Evolutionary conservation across 1,139 yeast genomes (phyloP), one percentile per base, ranked within the genome.

Genomic region (Debaryomycetaceae sp.): DNA sequence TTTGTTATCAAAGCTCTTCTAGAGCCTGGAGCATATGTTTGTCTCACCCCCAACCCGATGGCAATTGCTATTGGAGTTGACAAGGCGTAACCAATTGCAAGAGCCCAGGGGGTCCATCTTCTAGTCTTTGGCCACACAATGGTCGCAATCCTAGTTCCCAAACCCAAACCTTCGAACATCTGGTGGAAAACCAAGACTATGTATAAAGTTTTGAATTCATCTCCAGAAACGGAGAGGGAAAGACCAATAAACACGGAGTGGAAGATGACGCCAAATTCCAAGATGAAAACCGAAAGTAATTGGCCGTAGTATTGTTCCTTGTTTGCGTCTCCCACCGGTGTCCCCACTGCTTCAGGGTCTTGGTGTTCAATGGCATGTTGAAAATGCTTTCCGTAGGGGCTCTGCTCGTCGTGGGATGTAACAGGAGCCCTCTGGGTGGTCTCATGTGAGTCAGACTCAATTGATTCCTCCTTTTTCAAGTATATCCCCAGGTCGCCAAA

Each of bases 301-400:
- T 73, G 81, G 4, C 78, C 78, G 45, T 68, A 66, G 54, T 77
- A 75, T 42, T 62, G 60, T 50, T 76, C 76, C 53, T 65, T 69
- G 42, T 57, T 65, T 3, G 51, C 38, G 41, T 64, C 64, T 44
- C 59, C 58, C 36, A 61, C 72, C 31, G 74, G 80, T 7, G 78
- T 71, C 2, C 73, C 72, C 36, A 72, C 38, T 14, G 60, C 66
- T 49, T 75, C 78, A n/a, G 72, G 77, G 59, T 80, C 84, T 58
- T 79, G 83, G 59, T 80, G 84, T 17, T 65, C 70, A 1, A 48
- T 50, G 11, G 76, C 81, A 55, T 80, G 84, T 22, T 66, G 58
- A 52, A 65, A 80, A 57, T 80, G 84, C 20, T 50, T 47, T 8
- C 77, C 77, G 49, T 66, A 72, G 17, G 59, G 62, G 42, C 58